Evolutionary conservation across 257 asterid species (phyloP), one percentile per base, ranked within the genome.

Genomic region (Solanum medicagineum): DNA sequence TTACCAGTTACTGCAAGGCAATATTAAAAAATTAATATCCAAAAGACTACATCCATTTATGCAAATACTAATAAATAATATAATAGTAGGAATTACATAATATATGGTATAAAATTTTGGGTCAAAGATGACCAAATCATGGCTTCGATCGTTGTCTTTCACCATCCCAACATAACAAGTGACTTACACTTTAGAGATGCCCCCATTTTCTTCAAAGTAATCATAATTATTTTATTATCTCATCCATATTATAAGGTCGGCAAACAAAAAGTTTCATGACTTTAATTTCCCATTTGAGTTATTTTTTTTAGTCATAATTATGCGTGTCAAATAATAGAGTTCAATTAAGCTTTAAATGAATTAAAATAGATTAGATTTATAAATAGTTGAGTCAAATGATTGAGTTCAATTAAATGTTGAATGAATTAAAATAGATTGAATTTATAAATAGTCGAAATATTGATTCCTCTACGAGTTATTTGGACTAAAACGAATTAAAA

Each of bases 131-230:
- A 90, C 88, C 73, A 86, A 80, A 88, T 86, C 84, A 87, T 86
- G 85, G 85, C 87, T 81, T 81, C 51, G 85, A 70, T 65, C 55
- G 83, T 84, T 91, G 92, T 91, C 91, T 74, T 84, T 91, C 92
- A 91, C 90, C 90, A 82, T 77, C 91, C 93, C 90, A 86, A 85
- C 94, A 92, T 86, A 89, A 49, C 91, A 87, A 77, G 87, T 87
- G 86, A 87, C 60, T 74, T 80, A 81, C 84, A 88, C 68, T 79
- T 88, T 84, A 45, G 87, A 42, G 87, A 89, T 87, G 57, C 88
- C 63, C 88, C 65, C 49, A 57, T 82, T 85, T 88, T 87, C 90
- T 84, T 87, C 90, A 36, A 84, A 85, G 88, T 86, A 89, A 90
- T 89, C 84, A 89, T 89, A 84, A 86, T 84, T 62, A 85, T 60